Evolutionary conservation across 208 protist genomes (phyloP).

Genomic region (Leishmania mexicana): DNA sequence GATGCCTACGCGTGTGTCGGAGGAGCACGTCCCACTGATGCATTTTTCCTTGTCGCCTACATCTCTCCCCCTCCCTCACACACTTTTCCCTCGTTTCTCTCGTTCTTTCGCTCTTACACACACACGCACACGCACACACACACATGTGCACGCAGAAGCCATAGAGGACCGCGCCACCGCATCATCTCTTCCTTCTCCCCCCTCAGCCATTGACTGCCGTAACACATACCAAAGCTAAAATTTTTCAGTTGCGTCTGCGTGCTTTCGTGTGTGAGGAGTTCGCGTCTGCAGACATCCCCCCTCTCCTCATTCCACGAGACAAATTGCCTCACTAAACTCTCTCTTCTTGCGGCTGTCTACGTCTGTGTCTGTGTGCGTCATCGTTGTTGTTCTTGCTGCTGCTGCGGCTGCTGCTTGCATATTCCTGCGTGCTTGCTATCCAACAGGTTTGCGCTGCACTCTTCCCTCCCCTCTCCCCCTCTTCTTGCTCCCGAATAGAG

Average conservation of each 20-base stretch:
- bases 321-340: not conserved
- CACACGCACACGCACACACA: not conserved
- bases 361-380: not conserved
- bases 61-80: not conserved
- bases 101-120: not conserved
- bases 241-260: not conserved
- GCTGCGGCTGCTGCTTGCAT: not conserved
- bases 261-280: not conserved
- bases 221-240: not conserved
- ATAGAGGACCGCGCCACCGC: constrained; percentile 3
- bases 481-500: not conserved
- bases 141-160: not conserved
- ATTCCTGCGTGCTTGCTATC: not conserved
- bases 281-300: not conserved
- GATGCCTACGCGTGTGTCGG: not conserved
- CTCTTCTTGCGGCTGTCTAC: not conserved
- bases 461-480: not conserved
- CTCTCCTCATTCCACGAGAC: not conserved
- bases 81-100: not conserved
- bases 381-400: not conserved
- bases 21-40: not conserved
- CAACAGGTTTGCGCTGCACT: not conserved
- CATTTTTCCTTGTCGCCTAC: not conserved
- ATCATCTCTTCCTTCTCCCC: constrained; percentile 3
- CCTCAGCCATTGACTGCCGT: not conserved